Conservation (phyloP, 306 rosid genomes). For the Carpinus viminea region DNA sequence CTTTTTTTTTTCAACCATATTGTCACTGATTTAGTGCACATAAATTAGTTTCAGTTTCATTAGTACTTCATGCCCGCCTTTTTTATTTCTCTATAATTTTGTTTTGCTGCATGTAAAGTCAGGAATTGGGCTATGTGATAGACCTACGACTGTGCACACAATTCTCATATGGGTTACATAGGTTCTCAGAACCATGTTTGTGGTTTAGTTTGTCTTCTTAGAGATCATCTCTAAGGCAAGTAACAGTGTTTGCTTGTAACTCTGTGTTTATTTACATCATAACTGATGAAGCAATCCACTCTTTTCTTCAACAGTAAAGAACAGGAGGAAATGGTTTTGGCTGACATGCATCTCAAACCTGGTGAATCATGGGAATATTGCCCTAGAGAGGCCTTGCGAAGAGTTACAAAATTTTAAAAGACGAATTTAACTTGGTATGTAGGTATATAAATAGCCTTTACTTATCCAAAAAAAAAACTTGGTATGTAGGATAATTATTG, state of each 20-base stretch:
- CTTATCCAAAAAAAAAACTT: no score
- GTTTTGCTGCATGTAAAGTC: background rate
- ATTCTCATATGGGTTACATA: background rate
- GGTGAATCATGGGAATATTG: conserved; percentile 94
- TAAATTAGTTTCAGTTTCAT: background rate
- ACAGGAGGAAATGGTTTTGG: conserved; percentile 90
- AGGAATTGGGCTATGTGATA: background rate
- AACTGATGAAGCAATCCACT: conserved; percentile 14
- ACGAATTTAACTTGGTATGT: conserved; percentile 88
- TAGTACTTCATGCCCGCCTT: background rate
- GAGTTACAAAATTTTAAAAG: conserved; percentile 74
- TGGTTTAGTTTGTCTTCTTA: background rate
- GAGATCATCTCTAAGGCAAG: conserved; percentile 4
- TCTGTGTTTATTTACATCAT: background rate
- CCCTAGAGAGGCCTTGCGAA: conserved; percentile 78
- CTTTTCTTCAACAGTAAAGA: conserved; percentile 53
- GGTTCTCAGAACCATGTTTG: background rate
- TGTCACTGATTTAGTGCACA: background rate
- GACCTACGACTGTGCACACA: background rate
- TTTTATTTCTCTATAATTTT: background rate
- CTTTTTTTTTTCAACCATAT: no score
- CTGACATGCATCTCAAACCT: conserved; percentile 61
- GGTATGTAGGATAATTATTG: conserved; percentile 45
- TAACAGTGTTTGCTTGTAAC: background rate
- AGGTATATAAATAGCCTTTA: no score